phyloP scores from a whole-genome alignment of 2,329 filamentous ascomycete species.

The Incumbomyces lentus region DNA sequence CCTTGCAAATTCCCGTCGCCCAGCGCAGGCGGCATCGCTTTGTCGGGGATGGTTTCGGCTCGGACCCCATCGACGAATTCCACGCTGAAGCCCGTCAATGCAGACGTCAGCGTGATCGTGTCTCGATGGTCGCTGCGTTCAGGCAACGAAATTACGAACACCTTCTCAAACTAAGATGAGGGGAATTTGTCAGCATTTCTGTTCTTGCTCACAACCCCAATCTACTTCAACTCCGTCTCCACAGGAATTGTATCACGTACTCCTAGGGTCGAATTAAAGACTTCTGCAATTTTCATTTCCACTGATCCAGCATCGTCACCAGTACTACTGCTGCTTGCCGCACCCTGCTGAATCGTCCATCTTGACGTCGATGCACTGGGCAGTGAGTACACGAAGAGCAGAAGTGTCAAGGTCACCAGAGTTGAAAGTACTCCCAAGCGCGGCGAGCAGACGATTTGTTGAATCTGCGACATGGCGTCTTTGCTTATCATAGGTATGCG shows the following conservation, averaged over 20 bases:
- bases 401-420: too few relatives aligned
- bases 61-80: constrained; percentile 37
- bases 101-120: constrained; percentile 32
- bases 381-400: too few relatives aligned
- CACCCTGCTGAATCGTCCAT: too few relatives aligned
- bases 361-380: too few relatives aligned
- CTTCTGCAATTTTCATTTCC: neutral
- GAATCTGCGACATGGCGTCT: too few relatives aligned
- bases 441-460: too few relatives aligned
- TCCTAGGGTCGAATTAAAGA: constrained; percentile 24
- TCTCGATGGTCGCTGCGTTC: constrained; percentile 41
- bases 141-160: constrained; percentile 38
- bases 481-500: too few relatives aligned
- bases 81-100: constrained; percentile 33
- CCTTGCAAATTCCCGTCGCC: constrained; percentile 16
- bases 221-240: too few relatives aligned
- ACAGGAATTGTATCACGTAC: constrained; percentile 10
- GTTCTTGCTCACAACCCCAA: neutral
- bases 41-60: constrained; percentile 32
- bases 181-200: constrained; percentile 12
- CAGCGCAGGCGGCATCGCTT: constrained; percentile 31
- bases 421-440: too few relatives aligned
- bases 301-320: too few relatives aligned
- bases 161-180: constrained; percentile 28
- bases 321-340: too few relatives aligned